Conservation (phyloP, 768 basidiomycete species). For the Mycena albidolilacea region DNA sequence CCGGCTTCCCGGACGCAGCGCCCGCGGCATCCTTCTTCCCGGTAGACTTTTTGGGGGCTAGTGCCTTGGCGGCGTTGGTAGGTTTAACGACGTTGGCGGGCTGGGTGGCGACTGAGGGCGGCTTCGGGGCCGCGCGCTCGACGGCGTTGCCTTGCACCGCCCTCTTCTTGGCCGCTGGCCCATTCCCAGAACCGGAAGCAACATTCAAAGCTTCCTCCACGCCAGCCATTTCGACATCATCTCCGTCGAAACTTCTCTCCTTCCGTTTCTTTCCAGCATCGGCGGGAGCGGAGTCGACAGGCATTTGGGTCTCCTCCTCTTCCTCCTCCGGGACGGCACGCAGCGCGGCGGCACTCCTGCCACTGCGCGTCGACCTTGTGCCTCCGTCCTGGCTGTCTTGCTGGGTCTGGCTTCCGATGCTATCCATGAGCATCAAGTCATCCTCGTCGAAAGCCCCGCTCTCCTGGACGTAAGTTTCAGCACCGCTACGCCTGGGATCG, state of each 20-base stretch:
- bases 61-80: background rate
- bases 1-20: constrained; percentile 64
- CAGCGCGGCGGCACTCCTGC: constrained; percentile 37
- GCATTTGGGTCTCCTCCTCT: constrained; percentile 61
- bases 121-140: constrained; percentile 39
- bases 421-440: constrained; percentile 24
- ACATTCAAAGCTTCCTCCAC: constrained; percentile 40
- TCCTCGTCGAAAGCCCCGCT: constrained; percentile 38
- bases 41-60: constrained; percentile 14
- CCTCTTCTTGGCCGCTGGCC: constrained; percentile 57
- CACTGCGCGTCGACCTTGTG: constrained; percentile 37
- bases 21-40: constrained; percentile 45
- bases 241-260: constrained; percentile 53
- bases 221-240: constrained; percentile 57
- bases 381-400: constrained; percentile 40
- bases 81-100: constrained; percentile 18
- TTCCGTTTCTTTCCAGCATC: constrained; percentile 56
- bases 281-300: constrained; percentile 13
- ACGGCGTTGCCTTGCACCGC: constrained; percentile 58
- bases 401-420: constrained; percentile 50
- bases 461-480: constrained; percentile 42
- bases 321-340: constrained; percentile 66
- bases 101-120: constrained; percentile 9
- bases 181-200: constrained; percentile 27
- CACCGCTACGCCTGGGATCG: constrained; percentile 61